Evolutionary conservation across 2,329 filamentous ascomycete species (phyloP).

Genomic region (Dryadomyces quercivorus): DNA sequence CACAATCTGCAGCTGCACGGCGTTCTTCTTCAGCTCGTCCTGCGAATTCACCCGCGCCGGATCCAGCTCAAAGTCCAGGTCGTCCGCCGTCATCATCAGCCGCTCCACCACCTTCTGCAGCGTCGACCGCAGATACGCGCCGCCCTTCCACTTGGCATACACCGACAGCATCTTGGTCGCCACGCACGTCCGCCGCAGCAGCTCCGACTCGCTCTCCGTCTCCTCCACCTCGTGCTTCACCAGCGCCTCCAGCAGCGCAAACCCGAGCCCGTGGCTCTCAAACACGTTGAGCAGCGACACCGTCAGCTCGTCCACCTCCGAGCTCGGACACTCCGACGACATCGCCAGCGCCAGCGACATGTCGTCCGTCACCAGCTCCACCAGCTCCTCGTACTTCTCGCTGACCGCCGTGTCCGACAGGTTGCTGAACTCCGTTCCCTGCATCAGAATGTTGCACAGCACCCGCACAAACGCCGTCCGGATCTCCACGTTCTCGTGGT

Average conservation of each 20-base stretch:
- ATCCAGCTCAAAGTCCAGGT: constrained; percentile 56
- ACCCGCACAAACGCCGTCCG: constrained; percentile 59
- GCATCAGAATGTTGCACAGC: constrained; percentile 57
- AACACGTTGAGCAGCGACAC: constrained; percentile 59
- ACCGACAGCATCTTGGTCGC: constrained; percentile 62
- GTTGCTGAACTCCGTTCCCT: constrained; percentile 59
- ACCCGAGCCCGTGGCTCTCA: constrained; percentile 50
- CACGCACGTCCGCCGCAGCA: constrained; percentile 55
- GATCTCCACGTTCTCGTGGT: constrained; percentile 58
- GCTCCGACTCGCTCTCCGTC: constrained; percentile 56
- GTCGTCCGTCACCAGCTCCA: constrained; percentile 52
- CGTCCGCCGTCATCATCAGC: constrained; percentile 53
- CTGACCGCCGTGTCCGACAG: constrained; percentile 54
- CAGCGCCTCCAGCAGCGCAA: constrained; percentile 51
- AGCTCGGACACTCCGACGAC: constrained; percentile 53
- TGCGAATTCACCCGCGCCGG: constrained; percentile 45
- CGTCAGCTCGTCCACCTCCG: constrained; percentile 56
- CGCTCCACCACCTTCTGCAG: constrained; percentile 55
- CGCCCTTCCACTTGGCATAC: constrained; percentile 61
- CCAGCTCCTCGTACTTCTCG: constrained; percentile 55
- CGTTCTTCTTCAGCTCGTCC: constrained; percentile 55
- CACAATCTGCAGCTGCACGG: constrained; percentile 51
- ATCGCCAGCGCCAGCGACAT: constrained; percentile 51
- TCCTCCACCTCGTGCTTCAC: constrained; percentile 59
- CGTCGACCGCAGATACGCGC: constrained; percentile 48